A percentile compares a stretch with the other conserved stretches of the same genome.
Conservation (phyloP, 306 rosid species). For the Rosa persica region DNA sequence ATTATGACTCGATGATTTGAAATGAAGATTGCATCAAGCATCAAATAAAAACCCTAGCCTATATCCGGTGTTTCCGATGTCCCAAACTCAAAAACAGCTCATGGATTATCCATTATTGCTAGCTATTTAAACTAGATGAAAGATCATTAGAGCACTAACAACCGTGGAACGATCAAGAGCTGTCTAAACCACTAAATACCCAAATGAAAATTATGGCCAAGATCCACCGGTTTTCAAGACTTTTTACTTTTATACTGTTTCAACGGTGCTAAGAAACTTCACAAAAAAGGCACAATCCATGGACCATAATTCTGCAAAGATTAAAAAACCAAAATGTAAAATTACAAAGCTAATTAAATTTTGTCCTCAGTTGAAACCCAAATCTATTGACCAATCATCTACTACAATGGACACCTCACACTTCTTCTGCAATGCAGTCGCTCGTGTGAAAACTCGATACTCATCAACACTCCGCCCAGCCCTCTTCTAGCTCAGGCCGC, state of each 20-base stretch:
- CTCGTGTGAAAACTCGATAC: neutral
- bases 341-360: neutral
- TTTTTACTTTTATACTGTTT: neutral
- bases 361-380: neutral
- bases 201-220: neutral
- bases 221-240: neutral
- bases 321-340: neutral
- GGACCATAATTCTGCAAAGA: neutral
- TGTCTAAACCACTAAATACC: neutral
- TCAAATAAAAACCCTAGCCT: too few relatives aligned
- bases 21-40: too few relatives aligned
- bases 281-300: neutral
- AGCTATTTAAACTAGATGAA: neutral
- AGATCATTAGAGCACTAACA: neutral
- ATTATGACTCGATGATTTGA: too few relatives aligned
- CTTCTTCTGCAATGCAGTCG: neutral
- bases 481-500: slow-evolving; percentile 40
- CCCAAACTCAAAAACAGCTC: too few relatives aligned
- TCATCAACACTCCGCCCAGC: slow-evolving; percentile 50
- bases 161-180: neutral
- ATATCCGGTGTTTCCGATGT: too few relatives aligned
- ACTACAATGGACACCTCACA: neutral
- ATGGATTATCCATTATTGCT: too few relatives aligned
- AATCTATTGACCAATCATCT: slow-evolving; percentile 5
- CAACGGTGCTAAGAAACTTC: neutral